Conservation (phyloP, 2,329 filamentous ascomycete species). For the Phoma sp. region DNA sequence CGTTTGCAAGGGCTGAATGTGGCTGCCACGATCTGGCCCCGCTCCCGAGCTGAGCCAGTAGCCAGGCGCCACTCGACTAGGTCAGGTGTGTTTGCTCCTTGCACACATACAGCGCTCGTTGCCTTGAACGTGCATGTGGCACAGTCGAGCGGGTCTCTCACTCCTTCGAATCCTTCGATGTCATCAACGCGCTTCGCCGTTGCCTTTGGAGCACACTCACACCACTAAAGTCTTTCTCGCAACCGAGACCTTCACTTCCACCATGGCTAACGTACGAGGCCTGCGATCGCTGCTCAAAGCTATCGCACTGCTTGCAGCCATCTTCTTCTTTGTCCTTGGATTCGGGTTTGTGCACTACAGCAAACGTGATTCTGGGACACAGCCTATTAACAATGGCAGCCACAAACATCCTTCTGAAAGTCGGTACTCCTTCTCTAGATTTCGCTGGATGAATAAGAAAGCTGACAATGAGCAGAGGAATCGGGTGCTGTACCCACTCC, state of each 20-base stretch:
- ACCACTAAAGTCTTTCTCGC: neutral
- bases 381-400: slow-evolving; percentile 6
- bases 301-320: slow-evolving; percentile 16
- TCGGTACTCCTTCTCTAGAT: slow-evolving; percentile 3
- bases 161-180: slow-evolving; percentile 5
- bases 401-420: slow-evolving; percentile 1
- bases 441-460: neutral
- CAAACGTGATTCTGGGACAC: slow-evolving; percentile 6
- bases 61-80: neutral
- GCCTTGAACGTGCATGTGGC: neutral
- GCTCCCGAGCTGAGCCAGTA: no score
- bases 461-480: slow-evolving; percentile 7
- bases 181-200: neutral
- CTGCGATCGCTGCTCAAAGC: slow-evolving; percentile 21
- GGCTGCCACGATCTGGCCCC: no score
- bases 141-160: slow-evolving; percentile 4
- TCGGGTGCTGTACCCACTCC: slow-evolving; percentile 1
- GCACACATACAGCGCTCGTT: neutral
- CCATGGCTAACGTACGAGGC: slow-evolving; percentile 18
- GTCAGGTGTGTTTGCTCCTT: slow-evolving; percentile 7
- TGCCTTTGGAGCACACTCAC: slow-evolving; percentile 1
- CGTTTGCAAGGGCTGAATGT: no score
- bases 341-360: slow-evolving; percentile 19
- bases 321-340: slow-evolving; percentile 19
- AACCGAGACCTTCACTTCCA: neutral